phyloP scores from a whole-genome alignment of 208 protist genomes.

The Tetramitus jugosus region DNA sequence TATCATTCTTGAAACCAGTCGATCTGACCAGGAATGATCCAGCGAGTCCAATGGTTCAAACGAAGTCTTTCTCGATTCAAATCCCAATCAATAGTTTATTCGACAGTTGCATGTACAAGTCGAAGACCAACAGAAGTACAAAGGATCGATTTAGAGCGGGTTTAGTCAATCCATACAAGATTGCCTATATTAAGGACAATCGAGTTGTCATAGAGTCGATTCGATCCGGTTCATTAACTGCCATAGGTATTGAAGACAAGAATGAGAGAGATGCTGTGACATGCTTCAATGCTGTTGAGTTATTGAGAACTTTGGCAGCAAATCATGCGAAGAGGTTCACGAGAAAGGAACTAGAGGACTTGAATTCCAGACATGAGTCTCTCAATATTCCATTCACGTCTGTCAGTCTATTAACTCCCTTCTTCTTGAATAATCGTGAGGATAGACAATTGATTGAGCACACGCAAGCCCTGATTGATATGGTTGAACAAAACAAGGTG shows the following conservation, averaged over 20 bases:
- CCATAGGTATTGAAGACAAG: background rate
- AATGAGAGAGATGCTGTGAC: background rate
- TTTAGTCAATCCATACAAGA: slow-evolving; percentile 13
- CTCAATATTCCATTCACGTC: slow-evolving; percentile 7
- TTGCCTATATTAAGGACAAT: background rate
- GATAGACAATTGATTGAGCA: slow-evolving; percentile 18
- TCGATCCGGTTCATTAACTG: background rate
- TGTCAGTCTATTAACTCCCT: slow-evolving; percentile 9
- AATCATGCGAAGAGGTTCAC: slow-evolving; percentile 17
- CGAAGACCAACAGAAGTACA: background rate
- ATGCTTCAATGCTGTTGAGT: background rate
- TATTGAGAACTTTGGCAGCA: background rate
- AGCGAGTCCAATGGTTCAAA: background rate
- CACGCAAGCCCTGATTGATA: background rate
- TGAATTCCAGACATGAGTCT: background rate
- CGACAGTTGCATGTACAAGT: background rate
- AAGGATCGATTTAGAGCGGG: background rate
- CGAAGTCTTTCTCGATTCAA: background rate
- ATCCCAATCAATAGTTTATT: slow-evolving; percentile 12
- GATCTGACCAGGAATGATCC: no score
- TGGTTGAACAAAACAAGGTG: background rate
- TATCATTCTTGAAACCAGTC: background rate
- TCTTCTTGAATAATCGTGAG: slow-evolving; percentile 1
- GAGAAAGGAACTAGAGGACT: background rate
- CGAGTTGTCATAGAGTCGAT: slow-evolving; percentile 3